These are phyloP conservation scores for Fusarium sp. DNA, from an alignment of 2,329 filamentous ascomycete genomes.

Conservation along the genomic window DNA sequence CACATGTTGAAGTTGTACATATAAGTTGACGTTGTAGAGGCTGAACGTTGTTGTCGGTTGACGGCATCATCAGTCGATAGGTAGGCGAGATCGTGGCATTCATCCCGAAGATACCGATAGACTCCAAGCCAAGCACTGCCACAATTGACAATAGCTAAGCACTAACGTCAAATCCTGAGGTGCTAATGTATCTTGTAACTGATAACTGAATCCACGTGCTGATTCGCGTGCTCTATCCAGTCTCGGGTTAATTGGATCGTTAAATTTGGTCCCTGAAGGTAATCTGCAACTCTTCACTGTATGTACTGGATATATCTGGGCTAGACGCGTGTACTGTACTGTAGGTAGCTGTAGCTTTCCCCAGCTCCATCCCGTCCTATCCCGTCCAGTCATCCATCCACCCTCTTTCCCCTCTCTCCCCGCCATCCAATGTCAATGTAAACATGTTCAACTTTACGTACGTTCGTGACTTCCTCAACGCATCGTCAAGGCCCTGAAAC, in stretches of 20 bases:
- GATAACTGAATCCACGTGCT: neutral
- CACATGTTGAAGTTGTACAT: constrained; percentile 12
- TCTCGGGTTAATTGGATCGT: constrained; percentile 13
- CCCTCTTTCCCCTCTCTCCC: constrained; percentile 14
- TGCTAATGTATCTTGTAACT: neutral
- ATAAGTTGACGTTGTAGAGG: neutral
- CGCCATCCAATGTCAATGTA: constrained; percentile 5
- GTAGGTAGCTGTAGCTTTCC: constrained; percentile 3
- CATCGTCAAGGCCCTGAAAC: constrained; percentile 26
- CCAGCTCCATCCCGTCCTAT: constrained; percentile 23
- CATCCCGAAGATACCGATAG: constrained; percentile 14
- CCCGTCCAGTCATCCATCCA: constrained; percentile 23
- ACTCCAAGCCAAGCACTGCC: constrained; percentile 18
- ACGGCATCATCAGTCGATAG: constrained; percentile 12
- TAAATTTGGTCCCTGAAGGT: constrained; percentile 10
- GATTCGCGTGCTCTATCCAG: neutral
- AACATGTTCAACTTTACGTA: constrained; percentile 13
- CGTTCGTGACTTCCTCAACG: constrained; percentile 8
- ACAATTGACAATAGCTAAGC: neutral
- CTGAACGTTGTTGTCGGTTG: constrained; percentile 3
- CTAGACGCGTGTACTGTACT: constrained; percentile 6
- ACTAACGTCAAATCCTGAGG: too few species aligned
- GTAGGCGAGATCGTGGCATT: constrained; percentile 2
- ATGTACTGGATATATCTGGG: constrained; percentile 2
- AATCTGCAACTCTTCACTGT: neutral